phyloP scores from a whole-genome alignment of 2,329 filamentous ascomycete genomes.

The Seiridium cupressi region DNA sequence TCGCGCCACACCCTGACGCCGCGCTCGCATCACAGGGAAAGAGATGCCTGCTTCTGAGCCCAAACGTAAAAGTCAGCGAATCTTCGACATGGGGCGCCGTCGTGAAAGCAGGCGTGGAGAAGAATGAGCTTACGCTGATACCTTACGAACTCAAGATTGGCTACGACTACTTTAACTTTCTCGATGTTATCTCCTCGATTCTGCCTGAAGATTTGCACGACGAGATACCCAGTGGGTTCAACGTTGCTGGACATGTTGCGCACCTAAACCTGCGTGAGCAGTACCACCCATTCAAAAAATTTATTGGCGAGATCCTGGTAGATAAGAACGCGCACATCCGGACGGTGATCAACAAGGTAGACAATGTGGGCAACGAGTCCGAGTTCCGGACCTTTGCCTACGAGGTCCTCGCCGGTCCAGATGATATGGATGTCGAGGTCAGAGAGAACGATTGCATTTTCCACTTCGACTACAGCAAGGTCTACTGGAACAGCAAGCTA shows the following conservation, averaged over 20 bases:
- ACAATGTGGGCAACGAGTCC: conserved; percentile 81
- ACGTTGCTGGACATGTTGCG: conserved; percentile 85
- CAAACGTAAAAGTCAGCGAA: conserved; percentile 55
- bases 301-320: conserved; percentile 81
- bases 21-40: conserved; percentile 50
- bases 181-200: conserved; percentile 77
- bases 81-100: conserved; percentile 73
- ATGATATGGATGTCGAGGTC: conserved; percentile 81
- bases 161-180: conserved; percentile 66
- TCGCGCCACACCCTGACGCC: conserved; percentile 62
- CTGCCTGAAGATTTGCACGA: conserved; percentile 77
- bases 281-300: conserved; percentile 79
- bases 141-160: conserved; percentile 74
- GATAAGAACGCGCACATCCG: conserved; percentile 83
- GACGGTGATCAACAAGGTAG: conserved; percentile 95
- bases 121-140: conserved; percentile 67
- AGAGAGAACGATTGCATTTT: conserved; percentile 84
- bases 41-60: conserved; percentile 61
- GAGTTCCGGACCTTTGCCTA: conserved; percentile 91
- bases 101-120: conserved; percentile 66
- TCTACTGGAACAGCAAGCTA: conserved; percentile 96
- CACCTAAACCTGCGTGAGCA: conserved; percentile 86
- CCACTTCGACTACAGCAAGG: conserved; percentile 89
- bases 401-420: conserved; percentile 78
- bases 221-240: conserved; percentile 84